Evolutionary conservation across 1,139 yeast genomes (phyloP).

Genomic region (Protomyces pachydermus): DNA sequence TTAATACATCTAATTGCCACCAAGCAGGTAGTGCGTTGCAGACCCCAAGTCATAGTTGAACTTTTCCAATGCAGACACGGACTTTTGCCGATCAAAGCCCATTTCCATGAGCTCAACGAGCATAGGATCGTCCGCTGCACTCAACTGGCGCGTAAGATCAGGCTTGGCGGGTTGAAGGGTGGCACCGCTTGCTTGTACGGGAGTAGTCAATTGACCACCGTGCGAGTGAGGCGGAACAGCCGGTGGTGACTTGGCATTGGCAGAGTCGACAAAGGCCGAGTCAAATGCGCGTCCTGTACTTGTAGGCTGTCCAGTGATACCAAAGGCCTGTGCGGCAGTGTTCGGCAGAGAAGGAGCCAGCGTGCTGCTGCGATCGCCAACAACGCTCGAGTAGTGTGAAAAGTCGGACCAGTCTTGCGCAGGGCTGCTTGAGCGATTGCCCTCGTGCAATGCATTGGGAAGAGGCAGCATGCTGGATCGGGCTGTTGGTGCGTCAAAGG

Average conservation of each 20-base stretch:
- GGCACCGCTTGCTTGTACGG: background rate
- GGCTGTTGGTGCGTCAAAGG: constrained; percentile 9
- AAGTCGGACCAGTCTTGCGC: constrained; percentile 19
- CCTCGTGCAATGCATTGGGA: background rate
- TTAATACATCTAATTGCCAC: constrained; percentile 36
- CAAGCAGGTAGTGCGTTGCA: constrained; percentile 78
- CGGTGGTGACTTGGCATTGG: background rate
- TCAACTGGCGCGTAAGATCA: constrained; percentile 10
- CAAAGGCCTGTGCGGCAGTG: background rate
- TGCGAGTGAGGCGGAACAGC: background rate
- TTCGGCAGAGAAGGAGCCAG: background rate
- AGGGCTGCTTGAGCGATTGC: constrained; percentile 5
- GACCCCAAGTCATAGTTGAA: constrained; percentile 72
- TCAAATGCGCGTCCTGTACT: background rate
- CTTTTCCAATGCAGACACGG: constrained; percentile 60
- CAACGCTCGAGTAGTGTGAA: constrained; percentile 18
- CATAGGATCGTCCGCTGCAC: constrained; percentile 27
- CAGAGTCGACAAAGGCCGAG: background rate
- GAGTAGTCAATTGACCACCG: background rate
- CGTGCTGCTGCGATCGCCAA: constrained; percentile 5
- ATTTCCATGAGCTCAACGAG: constrained; percentile 71
- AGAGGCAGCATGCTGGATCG: constrained; percentile 6
- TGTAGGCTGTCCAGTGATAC: background rate
- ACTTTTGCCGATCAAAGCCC: constrained; percentile 73
- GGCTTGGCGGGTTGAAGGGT: constrained; percentile 13